Evolutionary conservation across 352 stramenopile species (phyloP).

Genomic region (Salisapilia sapeloensis): DNA sequence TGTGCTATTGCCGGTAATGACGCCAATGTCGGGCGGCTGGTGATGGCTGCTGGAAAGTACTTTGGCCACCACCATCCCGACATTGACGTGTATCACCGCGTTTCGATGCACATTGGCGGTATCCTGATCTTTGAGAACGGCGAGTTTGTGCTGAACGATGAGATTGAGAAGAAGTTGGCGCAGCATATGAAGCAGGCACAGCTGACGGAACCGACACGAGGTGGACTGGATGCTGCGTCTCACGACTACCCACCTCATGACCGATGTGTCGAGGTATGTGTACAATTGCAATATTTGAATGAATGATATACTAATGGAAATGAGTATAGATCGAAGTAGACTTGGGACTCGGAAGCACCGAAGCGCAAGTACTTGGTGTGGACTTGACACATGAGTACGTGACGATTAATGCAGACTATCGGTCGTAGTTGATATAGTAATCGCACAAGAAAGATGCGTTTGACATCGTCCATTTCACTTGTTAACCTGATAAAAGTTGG

Average conservation of each 20-base stretch:
- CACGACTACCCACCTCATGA: constrained; percentile 89
- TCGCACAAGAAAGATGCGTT: no score
- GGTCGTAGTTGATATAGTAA: constrained; percentile 69
- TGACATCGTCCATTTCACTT: no score
- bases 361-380: constrained; percentile 86
- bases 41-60: constrained; percentile 93
- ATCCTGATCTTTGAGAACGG: constrained; percentile 90
- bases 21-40: constrained; percentile 94
- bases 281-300: not conserved
- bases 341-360: constrained; percentile 72
- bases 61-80: constrained; percentile 88
- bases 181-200: constrained; percentile 90
- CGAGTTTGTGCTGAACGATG: constrained; percentile 84
- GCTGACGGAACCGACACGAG: constrained; percentile 66
- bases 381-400: constrained; percentile 98
- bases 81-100: constrained; percentile 54
- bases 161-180: constrained; percentile 88
- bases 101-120: constrained; percentile 81
- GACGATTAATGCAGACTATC: constrained; percentile 96
- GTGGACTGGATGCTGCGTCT: constrained; percentile 59
- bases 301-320: no score
- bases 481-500: no score
- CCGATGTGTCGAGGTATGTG: constrained; percentile 84
- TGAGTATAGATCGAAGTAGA: constrained; percentile 81
- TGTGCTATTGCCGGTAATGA: constrained; percentile 96